These are phyloP conservation scores for Limonomyces culmigenus DNA, from an alignment of 1,284 basidiomycete genomes.

Conservation along the genomic window DNA sequence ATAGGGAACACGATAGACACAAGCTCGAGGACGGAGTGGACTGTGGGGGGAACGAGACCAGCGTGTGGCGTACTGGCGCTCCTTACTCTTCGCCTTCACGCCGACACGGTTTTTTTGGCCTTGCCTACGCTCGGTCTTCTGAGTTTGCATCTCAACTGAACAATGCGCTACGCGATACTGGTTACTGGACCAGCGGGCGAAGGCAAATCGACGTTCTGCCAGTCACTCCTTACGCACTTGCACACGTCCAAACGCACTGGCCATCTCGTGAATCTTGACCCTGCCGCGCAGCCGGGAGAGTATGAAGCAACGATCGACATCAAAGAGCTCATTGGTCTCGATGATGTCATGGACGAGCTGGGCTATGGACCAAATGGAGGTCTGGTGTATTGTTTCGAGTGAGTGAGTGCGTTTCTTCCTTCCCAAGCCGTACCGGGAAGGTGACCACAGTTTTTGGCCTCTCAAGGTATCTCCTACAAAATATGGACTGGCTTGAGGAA, in stretches of 20 bases:
- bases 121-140: conserved; percentile 1
- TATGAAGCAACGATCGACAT: conserved; percentile 92
- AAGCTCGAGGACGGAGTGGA: no score
- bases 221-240: conserved; percentile 83
- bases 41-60: no score
- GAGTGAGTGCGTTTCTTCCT: conserved; percentile 34
- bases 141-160: background rate
- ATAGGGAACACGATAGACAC: no score
- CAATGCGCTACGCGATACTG: conserved; percentile 86
- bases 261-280: conserved; percentile 96
- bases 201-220: conserved; percentile 93
- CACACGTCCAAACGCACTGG: conserved; percentile 68
- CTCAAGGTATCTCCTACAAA: conserved; percentile 84
- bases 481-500: conserved; percentile 99
- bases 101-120: conserved; percentile 1
- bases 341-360: conserved; percentile 95
- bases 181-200: conserved; percentile 89
- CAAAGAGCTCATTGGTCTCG: conserved; percentile 79
- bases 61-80: no score
- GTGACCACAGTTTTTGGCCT: background rate
- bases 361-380: conserved; percentile 96
- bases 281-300: conserved; percentile 86
- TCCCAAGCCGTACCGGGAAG: background rate
- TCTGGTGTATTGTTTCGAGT: conserved; percentile 98
- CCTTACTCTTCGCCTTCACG: no score